Evolutionary conservation across 352 stramenopile genomes (phyloP), one percentile per base, ranked within the genome.

Genomic region (Pythium insidiosum): DNA sequence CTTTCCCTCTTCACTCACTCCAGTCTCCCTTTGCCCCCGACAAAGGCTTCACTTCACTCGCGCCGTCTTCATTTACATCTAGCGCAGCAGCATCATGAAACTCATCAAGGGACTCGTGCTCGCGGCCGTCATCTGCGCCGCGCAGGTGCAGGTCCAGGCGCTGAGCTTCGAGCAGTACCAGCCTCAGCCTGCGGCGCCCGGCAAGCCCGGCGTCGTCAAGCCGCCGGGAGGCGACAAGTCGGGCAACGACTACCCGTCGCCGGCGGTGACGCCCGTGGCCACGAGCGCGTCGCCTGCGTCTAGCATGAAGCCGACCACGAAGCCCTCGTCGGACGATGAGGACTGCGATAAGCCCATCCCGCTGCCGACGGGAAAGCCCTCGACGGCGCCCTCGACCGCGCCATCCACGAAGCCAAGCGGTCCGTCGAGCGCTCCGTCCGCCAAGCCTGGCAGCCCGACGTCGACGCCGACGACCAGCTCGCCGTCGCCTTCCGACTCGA

Each of bases 121-220:
- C 42, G 71, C 61, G 39, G 70, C 71, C 39, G 68, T 75, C 34
- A 23, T 84, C 9, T 82, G 66, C 50, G 63, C 39, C 25, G 62
- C 73, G 19, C 53, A 78, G 22, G 62, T 70, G 19, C 53, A 78
- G 22, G 63, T 78, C 13, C 64, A 73, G 44, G 73, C 73, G 47
- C 59, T 82, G 43, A 62, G 67, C 52, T 86, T 86, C 22, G 52
- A 60, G 26, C 38, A 54, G 37, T 48, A 48, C 50, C 22, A 47
- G 41, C 38, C n/a, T n/a, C 43, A 6, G 24, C 16, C 22, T 37
- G 28, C 28, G 47, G 30, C 47, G 38, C 41, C 31, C 28, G 25
- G 34, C 28, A 35, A 13, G 38, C 44, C 22, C 15, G 29, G 1
- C 13, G 24, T 34, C 22, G 44, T 60, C 10, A 40, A 42, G 33